These are phyloP conservation scores for Chloropicon primus DNA, from an alignment of 139 green algal genomes.

Conservation along the genomic window DNA sequence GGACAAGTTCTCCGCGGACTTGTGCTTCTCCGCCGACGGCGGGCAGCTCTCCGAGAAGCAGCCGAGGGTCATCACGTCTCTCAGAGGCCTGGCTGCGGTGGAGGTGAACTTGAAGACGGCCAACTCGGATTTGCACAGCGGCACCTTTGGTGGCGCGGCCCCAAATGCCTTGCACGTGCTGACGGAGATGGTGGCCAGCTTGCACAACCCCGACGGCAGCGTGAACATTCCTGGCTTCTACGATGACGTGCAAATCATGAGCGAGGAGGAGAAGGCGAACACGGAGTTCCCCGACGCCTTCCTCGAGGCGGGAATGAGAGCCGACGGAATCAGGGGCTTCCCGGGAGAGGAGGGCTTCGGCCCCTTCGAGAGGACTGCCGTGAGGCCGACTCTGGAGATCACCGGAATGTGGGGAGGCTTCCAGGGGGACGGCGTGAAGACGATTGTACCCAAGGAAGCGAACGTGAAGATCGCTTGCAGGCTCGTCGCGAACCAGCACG, in stretches of 20 bases:
- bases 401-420: conserved; percentile 18
- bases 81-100: not conserved
- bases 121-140: conserved; percentile 41
- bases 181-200: conserved; percentile 31
- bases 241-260: not conserved
- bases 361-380: conserved; percentile 1
- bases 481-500: conserved; percentile 6
- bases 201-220: conserved; percentile 5
- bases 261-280: not conserved
- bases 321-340: conserved; percentile 9
- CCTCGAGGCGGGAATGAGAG: not conserved
- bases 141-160: conserved; percentile 39
- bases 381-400: conserved; percentile 13
- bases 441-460: conserved; percentile 10
- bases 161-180: conserved; percentile 45
- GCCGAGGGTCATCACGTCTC: not conserved
- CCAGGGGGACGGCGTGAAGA: conserved; percentile 17
- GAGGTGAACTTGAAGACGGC: conserved; percentile 18
- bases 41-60: not conserved
- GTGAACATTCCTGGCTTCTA: not conserved
- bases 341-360: conserved; percentile 2
- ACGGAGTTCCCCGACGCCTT: not conserved
- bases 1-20: not conserved
- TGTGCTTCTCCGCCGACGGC: not conserved
- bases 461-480: conserved; percentile 13